Evolutionary conservation across 2,329 filamentous ascomycete genomes (phyloP).

Genomic region (Diaporthe vaccinii): DNA sequence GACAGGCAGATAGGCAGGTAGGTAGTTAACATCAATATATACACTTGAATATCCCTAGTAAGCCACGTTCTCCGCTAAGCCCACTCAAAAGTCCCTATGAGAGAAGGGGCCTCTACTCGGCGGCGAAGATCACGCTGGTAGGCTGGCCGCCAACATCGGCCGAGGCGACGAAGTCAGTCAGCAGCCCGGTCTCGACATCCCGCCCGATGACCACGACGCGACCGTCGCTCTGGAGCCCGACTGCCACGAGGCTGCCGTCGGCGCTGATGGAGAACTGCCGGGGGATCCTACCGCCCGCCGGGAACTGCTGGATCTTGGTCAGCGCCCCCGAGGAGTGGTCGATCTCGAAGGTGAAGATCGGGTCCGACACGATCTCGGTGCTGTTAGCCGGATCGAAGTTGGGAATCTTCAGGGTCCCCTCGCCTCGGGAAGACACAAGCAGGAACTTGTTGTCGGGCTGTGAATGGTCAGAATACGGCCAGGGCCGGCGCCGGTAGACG

Average conservation of each 20-base stretch:
- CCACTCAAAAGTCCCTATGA: neutral
- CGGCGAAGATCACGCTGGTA: slow-evolving; percentile 60
- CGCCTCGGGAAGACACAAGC: slow-evolving; percentile 77
- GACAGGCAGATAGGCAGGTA: neutral
- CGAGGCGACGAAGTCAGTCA: slow-evolving; percentile 62
- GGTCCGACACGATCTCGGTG: slow-evolving; percentile 68
- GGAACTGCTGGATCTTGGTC: slow-evolving; percentile 67
- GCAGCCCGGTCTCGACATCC: slow-evolving; percentile 69
- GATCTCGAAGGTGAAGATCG: slow-evolving; percentile 74
- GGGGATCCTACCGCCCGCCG: slow-evolving; percentile 75
- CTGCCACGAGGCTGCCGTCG: slow-evolving; percentile 73
- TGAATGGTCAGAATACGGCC: neutral
- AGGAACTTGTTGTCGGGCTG: slow-evolving; percentile 74
- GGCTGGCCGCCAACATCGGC: slow-evolving; percentile 59
- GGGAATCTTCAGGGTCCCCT: slow-evolving; percentile 64
- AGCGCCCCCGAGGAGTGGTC: slow-evolving; percentile 67
- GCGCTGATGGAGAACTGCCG: slow-evolving; percentile 77
- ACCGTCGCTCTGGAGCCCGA: slow-evolving; percentile 73
- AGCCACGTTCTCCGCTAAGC: neutral
- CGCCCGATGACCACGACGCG: slow-evolving; percentile 73
- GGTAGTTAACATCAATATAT: slow-evolving; percentile 50
- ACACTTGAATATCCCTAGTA: slow-evolving; percentile 10
- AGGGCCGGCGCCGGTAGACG: neutral
- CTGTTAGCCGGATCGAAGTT: slow-evolving; percentile 54
- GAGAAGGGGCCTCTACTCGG: neutral